A percentile compares a stretch with the other conserved stretches of the same genome.
Evolutionary conservation across 257 asterid genomes (phyloP).

Genomic region (Dorcoceras hygrometricum): DNA sequence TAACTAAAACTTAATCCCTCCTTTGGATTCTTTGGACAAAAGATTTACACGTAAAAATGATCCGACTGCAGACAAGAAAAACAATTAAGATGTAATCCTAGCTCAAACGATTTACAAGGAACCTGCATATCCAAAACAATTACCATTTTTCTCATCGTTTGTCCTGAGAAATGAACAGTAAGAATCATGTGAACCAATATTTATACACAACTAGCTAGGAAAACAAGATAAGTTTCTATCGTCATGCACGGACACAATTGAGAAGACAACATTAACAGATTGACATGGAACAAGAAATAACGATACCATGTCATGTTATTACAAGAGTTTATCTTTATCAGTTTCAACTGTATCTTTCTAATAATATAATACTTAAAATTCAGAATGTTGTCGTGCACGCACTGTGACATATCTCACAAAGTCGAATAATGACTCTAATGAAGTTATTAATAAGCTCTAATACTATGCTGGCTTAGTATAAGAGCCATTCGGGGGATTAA

Average conservation of each 20-base stretch:
- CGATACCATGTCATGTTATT: not conserved
- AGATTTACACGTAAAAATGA: slow-evolving; percentile 32
- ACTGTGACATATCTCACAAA: too few relatives aligned
- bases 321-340: too few relatives aligned
- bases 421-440: too few relatives aligned
- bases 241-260: not conserved
- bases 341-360: too few relatives aligned
- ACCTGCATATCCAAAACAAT: not conserved
- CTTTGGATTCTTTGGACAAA: slow-evolving; percentile 26
- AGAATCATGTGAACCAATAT: not conserved
- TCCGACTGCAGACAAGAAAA: slow-evolving; percentile 30
- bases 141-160: not conserved
- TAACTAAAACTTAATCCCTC: slow-evolving; percentile 25
- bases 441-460: too few relatives aligned
- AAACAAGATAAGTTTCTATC: not conserved
- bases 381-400: too few relatives aligned
- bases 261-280: not conserved
- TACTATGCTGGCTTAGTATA: too few relatives aligned
- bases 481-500: not conserved
- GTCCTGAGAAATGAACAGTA: not conserved
- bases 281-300: not conserved
- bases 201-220: not conserved
- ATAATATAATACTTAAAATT: too few relatives aligned
- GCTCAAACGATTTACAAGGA: too few relatives aligned
- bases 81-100: slow-evolving; percentile 11